Base-by-base conservation (phyloP, 192 early-diverging fungal genomes). In the Coemansia sp. region DNA sequence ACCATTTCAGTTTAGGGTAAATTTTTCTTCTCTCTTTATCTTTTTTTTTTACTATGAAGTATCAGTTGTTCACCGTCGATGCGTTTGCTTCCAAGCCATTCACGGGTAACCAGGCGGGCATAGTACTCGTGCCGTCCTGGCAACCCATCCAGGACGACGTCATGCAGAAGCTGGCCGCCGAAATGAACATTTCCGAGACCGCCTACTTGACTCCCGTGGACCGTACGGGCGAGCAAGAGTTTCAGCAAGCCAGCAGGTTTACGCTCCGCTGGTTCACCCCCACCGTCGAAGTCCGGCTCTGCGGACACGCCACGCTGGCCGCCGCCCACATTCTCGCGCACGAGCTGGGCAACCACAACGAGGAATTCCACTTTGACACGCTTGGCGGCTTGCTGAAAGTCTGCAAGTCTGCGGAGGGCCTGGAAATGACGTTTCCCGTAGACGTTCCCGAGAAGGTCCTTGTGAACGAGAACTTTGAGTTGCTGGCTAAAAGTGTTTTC, bases 221-320 rank as follows among this genome's bases (percentile, higher is more conserved):
- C 16, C 14, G 28, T 28, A 6, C 7, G 32, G 32, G 32, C 32
- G 32, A 34, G 32, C 32, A 34, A 7, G 32, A 34, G 32, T 34
- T 34, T 6, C 32, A 34, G 32, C 32, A 34, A 34, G 32, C 21
- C 10, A n/a, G 28, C 3, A 15, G 3, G 4, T 64, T 41, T 39
- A 30, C 40, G 7, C 52, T 68, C n/a, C 41, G n/a, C 21, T 75
- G 71, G 71, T 68, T 68, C 51, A 75, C 56, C 6, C 65, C 71
- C 2, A 26, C 10, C 8, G 30, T 6, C 5, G 49, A 64, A 23
- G 66, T 56, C 10, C 18, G 15, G 11, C 52, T 75, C 34, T 75
- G 71, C 40, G 71, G 71, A 16, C 75, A 78, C 21, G 60, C 59
- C 9, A 66, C 75, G 16, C 60, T 78, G 44, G 75, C 75, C 0